Evolutionary conservation across 2,329 filamentous ascomycete genomes (phyloP).

Genomic region (Colletotrichum liriopes): DNA sequence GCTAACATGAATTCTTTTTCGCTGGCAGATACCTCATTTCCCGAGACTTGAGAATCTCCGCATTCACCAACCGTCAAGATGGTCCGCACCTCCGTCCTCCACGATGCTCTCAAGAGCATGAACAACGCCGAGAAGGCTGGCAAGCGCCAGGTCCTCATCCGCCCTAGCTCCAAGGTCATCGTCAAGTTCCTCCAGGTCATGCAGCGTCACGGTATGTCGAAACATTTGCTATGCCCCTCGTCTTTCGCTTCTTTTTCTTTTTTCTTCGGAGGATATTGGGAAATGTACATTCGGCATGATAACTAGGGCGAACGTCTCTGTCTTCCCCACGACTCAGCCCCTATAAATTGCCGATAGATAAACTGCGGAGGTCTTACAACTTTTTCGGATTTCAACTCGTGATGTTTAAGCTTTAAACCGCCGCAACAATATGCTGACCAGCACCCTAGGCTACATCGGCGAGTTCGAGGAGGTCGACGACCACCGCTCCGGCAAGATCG

Average conservation of each 20-base stretch:
- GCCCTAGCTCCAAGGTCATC: slow-evolving; percentile 99
- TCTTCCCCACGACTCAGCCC: slow-evolving; percentile 88
- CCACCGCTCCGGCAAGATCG: slow-evolving; percentile 99
- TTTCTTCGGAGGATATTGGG: slow-evolving; percentile 27
- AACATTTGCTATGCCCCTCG: slow-evolving; percentile 14
- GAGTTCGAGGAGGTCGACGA: slow-evolving; percentile 99
- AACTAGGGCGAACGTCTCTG: slow-evolving; percentile 97
- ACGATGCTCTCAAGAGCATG: slow-evolving; percentile 99
- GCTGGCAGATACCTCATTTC: slow-evolving; percentile 77
- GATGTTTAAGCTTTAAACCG: slow-evolving; percentile 94
- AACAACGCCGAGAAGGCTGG: slow-evolving; percentile 99
- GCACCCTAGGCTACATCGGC: slow-evolving; percentile 86
- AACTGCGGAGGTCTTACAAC: slow-evolving; percentile 96
- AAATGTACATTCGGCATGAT: slow-evolving; percentile 89
- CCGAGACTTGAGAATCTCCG: slow-evolving; percentile 86
- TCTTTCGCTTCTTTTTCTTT: slow-evolving; percentile 2
- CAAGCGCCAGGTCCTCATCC: slow-evolving; percentile 99
- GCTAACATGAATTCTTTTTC: slow-evolving; percentile 67
- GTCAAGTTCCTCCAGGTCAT: slow-evolving; percentile 99
- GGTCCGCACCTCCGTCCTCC: slow-evolving; percentile 99
- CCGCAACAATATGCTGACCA: slow-evolving; percentile 84
- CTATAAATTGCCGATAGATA: slow-evolving; percentile 99
- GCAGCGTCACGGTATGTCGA: slow-evolving; percentile 96
- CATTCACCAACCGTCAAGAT: slow-evolving; percentile 80
- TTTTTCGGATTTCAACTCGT: slow-evolving; percentile 80